Conservation (phyloP, 352 stramenopile species). For the Pythium monospermum region DNA sequence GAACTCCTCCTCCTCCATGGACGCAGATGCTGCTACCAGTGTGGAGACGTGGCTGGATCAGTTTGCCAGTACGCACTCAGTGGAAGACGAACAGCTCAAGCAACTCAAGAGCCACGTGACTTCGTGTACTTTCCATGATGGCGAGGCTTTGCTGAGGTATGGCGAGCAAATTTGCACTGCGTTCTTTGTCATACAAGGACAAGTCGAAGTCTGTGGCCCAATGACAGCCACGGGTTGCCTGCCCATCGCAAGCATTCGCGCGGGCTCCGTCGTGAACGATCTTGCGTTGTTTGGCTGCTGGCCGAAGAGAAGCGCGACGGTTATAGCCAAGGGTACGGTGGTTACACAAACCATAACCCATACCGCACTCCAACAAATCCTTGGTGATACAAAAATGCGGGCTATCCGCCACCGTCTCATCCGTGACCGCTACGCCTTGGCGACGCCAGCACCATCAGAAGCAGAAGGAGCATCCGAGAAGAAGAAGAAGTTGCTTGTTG, state of each 20-base stretch:
- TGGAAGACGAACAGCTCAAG: slow-evolving; percentile 8
- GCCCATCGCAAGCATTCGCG: slow-evolving; percentile 19
- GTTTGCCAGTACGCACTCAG: slow-evolving; percentile 6
- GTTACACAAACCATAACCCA: slow-evolving; percentile 37
- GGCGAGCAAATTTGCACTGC: no score
- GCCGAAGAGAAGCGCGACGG: slow-evolving; percentile 30
- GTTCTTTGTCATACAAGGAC: no score
- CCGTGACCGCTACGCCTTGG: slow-evolving; percentile 22
- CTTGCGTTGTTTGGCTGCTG: slow-evolving; percentile 46
- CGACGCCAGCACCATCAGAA: not conserved
- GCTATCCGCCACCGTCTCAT: slow-evolving; percentile 37
- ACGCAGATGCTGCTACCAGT: no score
- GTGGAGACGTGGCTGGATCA: slow-evolving; percentile 21
- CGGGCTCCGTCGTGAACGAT: slow-evolving; percentile 42
- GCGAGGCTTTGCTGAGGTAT: no score
- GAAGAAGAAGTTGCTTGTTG: slow-evolving; percentile 2
- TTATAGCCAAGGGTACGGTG: slow-evolving; percentile 33
- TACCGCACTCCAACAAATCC: slow-evolving; percentile 25
- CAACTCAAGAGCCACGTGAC: slow-evolving; percentile 13
- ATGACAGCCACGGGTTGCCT: slow-evolving; percentile 35
- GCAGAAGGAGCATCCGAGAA: not conserved
- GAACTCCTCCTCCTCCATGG: no score
- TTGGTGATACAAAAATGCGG: slow-evolving; percentile 29
- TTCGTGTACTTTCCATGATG: slow-evolving; percentile 14
- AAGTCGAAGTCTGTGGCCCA: slow-evolving; percentile 40